Base-by-base conservation (phyloP, 441 rosid genomes). In the Euphorbia corollata region DNA sequence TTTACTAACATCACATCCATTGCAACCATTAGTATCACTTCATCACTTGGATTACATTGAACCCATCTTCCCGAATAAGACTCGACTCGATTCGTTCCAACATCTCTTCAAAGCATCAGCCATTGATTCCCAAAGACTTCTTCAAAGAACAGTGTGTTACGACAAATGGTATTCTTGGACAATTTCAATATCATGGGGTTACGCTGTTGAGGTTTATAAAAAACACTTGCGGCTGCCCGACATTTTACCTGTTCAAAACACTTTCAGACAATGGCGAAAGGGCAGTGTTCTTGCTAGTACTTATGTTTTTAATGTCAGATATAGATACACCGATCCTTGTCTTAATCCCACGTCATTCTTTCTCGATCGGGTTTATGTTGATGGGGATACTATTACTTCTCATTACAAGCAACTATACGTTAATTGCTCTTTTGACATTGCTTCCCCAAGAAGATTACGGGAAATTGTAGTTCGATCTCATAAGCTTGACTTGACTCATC, bases 171-270 rank as follows among this genome's bases (percentile, higher is more conserved):
- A 80, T 71, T 85, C 83, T 0, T 94, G 95, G 99, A 91, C 97
- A 6, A 79, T 94, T 48, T 87, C 96, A 0, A 77, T 94, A 23
- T 84, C 97, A 8, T 94, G 99, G 99, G 99, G 99, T 1, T 94
- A 89, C 60, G 85, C 88, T 0, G 86, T 94, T 65, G 97, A 89
- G 82, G 87, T 93, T 5, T 76, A 78, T 41, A 68, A 77, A 0
- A 75, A 71, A 57, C 85, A 85, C 63, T 11, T 82, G 20, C 62
- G 60, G 8, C 70, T 91, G 58, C 80, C 84, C 0, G 94, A 91
- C 63, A 74, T 78, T 53, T 77, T 87, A 20, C 81, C 75, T 0
- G 80, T 79, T 54, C 92, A 85, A 68, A 70, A 79, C 65, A 85
- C 99, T 4, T 94, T 94, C 78, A 69, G 41, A 77, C 89, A 78